These are phyloP conservation scores for Simplicillium aogashimaense DNA, from an alignment of 2,329 filamentous ascomycete species.

Conservation along the genomic window DNA sequence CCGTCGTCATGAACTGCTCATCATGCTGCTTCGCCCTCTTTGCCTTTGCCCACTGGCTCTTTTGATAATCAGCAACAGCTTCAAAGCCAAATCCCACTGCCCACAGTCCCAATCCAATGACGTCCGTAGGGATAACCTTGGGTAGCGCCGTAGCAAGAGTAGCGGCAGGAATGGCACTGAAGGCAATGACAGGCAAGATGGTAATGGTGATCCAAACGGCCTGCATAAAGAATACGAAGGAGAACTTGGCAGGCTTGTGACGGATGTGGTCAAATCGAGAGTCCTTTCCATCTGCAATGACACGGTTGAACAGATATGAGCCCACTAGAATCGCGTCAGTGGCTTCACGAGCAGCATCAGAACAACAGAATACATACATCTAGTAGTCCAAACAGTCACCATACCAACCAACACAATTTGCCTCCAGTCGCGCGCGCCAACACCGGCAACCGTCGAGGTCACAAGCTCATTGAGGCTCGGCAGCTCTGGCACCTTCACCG, in stretches of 20 bases:
- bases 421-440: conserved; percentile 43
- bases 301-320: conserved; percentile 52
- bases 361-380: conserved; percentile 33
- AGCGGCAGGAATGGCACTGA: conserved; percentile 50
- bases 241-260: conserved; percentile 22
- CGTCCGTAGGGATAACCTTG: conserved; percentile 37
- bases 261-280: conserved; percentile 33
- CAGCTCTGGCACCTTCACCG: conserved; percentile 22
- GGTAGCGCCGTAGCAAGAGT: conserved; percentile 38
- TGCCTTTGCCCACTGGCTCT: conserved; percentile 48
- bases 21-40: conserved; percentile 56
- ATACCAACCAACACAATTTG: conserved; percentile 29
- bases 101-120: conserved; percentile 48
- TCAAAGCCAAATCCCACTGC: conserved; percentile 50
- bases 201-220: conserved; percentile 61
- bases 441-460: conserved; percentile 1
- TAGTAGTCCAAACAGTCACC: conserved; percentile 45
- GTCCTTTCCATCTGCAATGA: conserved; percentile 50
- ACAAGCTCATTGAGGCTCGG: conserved; percentile 30
- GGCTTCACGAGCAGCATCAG: conserved; percentile 2
- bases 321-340: conserved; percentile 36
- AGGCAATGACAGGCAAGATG: conserved; percentile 51
- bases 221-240: conserved; percentile 37
- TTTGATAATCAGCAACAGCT: conserved; percentile 53
- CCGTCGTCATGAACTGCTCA: conserved; percentile 55